Conservation (phyloP, 1,284 basidiomycete species). For the Gymnopus androsaceus region DNA sequence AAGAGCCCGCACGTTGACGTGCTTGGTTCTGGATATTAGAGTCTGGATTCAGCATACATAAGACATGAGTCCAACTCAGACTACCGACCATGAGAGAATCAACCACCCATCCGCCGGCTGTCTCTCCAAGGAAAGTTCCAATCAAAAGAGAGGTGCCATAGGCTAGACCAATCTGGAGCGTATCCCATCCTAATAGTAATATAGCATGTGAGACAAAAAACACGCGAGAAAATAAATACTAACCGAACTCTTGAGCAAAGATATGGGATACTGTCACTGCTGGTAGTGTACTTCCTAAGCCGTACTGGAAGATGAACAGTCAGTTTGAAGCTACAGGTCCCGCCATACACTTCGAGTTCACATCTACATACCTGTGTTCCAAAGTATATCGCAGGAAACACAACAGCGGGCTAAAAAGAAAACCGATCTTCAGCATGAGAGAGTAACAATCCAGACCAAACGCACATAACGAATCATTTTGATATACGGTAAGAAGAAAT, state of each 20-base stretch:
- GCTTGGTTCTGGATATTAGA: slow-evolving; percentile 12
- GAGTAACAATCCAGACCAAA: not conserved
- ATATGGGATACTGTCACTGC: slow-evolving; percentile 12
- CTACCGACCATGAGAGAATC: slow-evolving; percentile 5
- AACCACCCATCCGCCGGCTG: slow-evolving; percentile 9
- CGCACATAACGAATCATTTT: slow-evolving; percentile 11
- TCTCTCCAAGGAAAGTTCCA: slow-evolving; percentile 8
- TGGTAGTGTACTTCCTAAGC: slow-evolving; percentile 1
- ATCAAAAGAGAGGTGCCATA: slow-evolving; percentile 5
- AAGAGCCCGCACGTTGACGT: not conserved
- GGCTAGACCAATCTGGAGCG: slow-evolving; percentile 8
- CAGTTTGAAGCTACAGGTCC: not conserved
- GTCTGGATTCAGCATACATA: too few species aligned
- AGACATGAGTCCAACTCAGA: too few species aligned
- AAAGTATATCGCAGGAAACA: slow-evolving; percentile 8
- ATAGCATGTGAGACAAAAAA: too few species aligned
- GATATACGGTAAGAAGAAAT: slow-evolving; percentile 11
- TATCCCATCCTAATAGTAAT: slow-evolving; percentile 1
- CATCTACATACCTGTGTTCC: not conserved
- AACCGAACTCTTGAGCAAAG: slow-evolving; percentile 4
- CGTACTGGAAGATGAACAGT: not conserved
- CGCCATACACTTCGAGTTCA: too few species aligned
- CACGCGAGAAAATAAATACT: too few species aligned
- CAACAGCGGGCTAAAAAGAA: slow-evolving; percentile 1
- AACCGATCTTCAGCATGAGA: too few species aligned